phyloP scores from a whole-genome alignment of 1,284 basidiomycete species.

The Anthracocystis panici-leucophaei region DNA sequence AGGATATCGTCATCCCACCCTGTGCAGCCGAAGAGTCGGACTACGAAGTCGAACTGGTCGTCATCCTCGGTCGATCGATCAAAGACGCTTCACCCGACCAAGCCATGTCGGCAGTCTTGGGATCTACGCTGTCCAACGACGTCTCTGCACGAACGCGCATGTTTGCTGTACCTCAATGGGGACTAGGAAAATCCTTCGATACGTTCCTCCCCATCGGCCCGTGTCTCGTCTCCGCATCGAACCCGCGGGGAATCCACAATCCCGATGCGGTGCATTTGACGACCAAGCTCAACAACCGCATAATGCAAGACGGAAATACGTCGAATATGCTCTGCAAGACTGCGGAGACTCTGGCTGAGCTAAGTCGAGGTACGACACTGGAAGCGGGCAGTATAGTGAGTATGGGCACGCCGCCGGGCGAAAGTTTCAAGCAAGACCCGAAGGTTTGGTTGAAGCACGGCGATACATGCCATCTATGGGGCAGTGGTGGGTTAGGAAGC shows the following conservation, averaged over 20 bases:
- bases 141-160: slow-evolving; percentile 52
- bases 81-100: slow-evolving; percentile 37
- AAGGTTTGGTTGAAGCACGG: slow-evolving; percentile 80
- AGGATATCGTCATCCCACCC: slow-evolving; percentile 45
- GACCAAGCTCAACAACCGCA: slow-evolving; percentile 77
- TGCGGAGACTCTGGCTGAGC: slow-evolving; percentile 51
- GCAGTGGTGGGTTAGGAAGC: slow-evolving; percentile 28
- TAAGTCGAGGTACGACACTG: slow-evolving; percentile 78
- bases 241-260: slow-evolving; percentile 75
- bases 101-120: slow-evolving; percentile 46
- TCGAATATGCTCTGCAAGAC: slow-evolving; percentile 63
- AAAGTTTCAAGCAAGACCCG: slow-evolving; percentile 81
- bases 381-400: slow-evolving; percentile 83
- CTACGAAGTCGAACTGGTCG: slow-evolving; percentile 62
- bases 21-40: slow-evolving; percentile 48
- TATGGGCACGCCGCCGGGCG: slow-evolving; percentile 74
- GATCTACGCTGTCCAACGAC: slow-evolving; percentile 59
- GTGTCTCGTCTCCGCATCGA: slow-evolving; percentile 29
- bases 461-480: slow-evolving; percentile 74
- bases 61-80: slow-evolving; percentile 38
- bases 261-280: slow-evolving; percentile 79
- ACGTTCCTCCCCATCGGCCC: slow-evolving; percentile 50
- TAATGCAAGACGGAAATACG: slow-evolving; percentile 81
- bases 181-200: slow-evolving; percentile 54
- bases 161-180: slow-evolving; percentile 60